A percentile compares a stretch with the other conserved stretches of the same genome.
phyloP scores from a whole-genome alignment of 345 rosid genomes.

The Sonneratia alba region DNA sequence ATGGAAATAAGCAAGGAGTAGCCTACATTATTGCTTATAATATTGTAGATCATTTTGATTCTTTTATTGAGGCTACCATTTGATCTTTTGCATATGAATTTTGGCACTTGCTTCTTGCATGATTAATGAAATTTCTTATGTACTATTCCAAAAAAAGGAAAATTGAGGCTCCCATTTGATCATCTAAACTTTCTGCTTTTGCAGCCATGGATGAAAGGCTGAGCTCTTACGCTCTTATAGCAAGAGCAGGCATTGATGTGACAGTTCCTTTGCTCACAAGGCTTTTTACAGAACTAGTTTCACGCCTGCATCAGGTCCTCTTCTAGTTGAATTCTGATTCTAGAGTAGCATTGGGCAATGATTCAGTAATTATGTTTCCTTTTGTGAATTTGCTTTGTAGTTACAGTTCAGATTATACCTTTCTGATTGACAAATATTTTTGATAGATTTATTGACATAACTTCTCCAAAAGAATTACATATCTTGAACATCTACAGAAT shows the following conservation, averaged over 20 bases:
- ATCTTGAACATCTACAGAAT: not conserved
- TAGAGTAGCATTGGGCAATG: not conserved
- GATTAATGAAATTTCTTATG: too few relatives aligned
- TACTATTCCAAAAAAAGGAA: too few relatives aligned
- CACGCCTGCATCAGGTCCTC: slow-evolving; percentile 76
- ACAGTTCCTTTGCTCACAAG: slow-evolving; percentile 72
- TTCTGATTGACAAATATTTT: not conserved
- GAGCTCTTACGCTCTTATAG: slow-evolving; percentile 92
- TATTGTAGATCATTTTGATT: not conserved
- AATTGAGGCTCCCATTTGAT: not conserved
- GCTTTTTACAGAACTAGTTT: slow-evolving; percentile 58
- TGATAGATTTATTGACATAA: not conserved
- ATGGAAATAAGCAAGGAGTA: slow-evolving; percentile 9
- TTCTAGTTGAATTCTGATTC: slow-evolving; percentile 9
- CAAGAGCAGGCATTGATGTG: slow-evolving; percentile 74
- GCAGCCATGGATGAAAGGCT: slow-evolving; percentile 97
- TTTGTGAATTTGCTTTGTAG: not conserved
- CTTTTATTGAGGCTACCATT: not conserved
- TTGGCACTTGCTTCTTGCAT: too few relatives aligned
- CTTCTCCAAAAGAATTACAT: not conserved
- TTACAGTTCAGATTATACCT: not conserved
- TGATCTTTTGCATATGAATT: too few relatives aligned
- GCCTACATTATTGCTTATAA: not conserved
- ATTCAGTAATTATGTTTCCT: not conserved
- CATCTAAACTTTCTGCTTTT: slow-evolving; percentile 16